These are phyloP conservation scores for Penicillium antarcticum DNA, from an alignment of 495 filamentous ascomycete genomes.

Conservation along the genomic window DNA sequence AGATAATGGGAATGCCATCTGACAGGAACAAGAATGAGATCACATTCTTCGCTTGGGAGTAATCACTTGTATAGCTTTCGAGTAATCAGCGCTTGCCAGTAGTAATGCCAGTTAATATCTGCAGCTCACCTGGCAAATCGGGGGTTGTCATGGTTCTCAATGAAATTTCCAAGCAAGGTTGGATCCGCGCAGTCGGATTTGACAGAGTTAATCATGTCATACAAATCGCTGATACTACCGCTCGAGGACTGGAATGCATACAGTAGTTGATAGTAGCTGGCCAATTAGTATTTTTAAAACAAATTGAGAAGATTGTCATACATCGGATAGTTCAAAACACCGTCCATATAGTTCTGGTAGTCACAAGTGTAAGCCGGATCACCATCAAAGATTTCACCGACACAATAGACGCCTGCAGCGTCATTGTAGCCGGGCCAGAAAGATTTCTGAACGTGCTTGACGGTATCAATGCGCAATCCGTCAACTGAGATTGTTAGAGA, in stretches of 20 bases:
- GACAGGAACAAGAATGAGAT: constrained; percentile 68
- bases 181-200: constrained; percentile 54
- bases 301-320: constrained; percentile 5
- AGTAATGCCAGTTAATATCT: background rate
- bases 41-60: constrained; percentile 61
- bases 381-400: constrained; percentile 67
- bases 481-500: constrained; percentile 47
- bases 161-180: constrained; percentile 67
- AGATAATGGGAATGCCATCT: constrained; percentile 65
- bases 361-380: constrained; percentile 59
- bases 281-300: background rate
- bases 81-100: background rate
- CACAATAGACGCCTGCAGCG: constrained; percentile 66
- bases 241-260: constrained; percentile 57
- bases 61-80: constrained; percentile 44
- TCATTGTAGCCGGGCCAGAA: constrained; percentile 65
- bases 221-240: constrained; percentile 57
- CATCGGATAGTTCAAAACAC: constrained; percentile 65
- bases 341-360: constrained; percentile 59
- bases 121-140: constrained; percentile 55
- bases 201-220: constrained; percentile 55
- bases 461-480: constrained; percentile 76
- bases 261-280: constrained; percentile 54
- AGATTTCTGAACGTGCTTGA: constrained; percentile 65
- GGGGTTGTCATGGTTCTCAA: constrained; percentile 77